Percentiles rank a stretch among this genome's conserved stretches.
phyloP scores from a whole-genome alignment of 352 stramenopile genomes.

The Pythium periplocum region DNA sequence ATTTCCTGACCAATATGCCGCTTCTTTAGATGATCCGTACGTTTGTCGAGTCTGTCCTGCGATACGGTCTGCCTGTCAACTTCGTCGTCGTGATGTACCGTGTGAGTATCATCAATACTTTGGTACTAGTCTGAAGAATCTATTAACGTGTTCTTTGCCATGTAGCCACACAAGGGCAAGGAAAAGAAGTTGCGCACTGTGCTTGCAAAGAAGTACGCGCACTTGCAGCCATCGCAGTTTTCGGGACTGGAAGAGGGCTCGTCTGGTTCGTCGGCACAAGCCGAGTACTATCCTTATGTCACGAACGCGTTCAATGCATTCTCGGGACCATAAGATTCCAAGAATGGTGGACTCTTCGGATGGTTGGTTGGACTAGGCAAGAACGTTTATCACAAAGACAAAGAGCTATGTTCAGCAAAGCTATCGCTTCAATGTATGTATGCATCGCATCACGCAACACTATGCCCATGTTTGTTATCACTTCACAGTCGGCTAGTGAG shows the following conservation, averaged over 20 bases:
- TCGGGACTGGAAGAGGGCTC: constrained; percentile 63
- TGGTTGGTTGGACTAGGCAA: too few species aligned
- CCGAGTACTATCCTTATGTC: constrained; percentile 83
- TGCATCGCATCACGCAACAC: too few species aligned
- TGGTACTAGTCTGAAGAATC: too few species aligned
- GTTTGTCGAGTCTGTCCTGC: constrained; percentile 97
- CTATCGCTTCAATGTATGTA: too few species aligned
- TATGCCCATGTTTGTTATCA: background rate
- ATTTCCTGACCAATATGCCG: constrained; percentile 3
- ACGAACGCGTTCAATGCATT: constrained; percentile 75
- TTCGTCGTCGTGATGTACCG: constrained; percentile 88
- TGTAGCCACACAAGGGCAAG: constrained; percentile 64
- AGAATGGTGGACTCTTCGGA: too few species aligned
- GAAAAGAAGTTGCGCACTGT: constrained; percentile 81
- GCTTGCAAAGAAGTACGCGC: constrained; percentile 81
- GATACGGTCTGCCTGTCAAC: constrained; percentile 97
- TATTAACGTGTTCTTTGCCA: constrained; percentile 2
- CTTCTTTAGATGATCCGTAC: constrained; percentile 83
- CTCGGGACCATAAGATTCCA: too few species aligned
- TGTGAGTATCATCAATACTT: constrained; percentile 25
- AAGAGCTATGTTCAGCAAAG: too few species aligned
- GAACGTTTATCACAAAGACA: too few species aligned
- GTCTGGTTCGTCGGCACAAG: constrained; percentile 43
- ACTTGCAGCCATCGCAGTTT: constrained; percentile 81
- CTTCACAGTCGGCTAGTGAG: constrained; percentile 14